phyloP scores from a whole-genome alignment of 805 yeast genomes.

The Kuraishia piskuri region DNA sequence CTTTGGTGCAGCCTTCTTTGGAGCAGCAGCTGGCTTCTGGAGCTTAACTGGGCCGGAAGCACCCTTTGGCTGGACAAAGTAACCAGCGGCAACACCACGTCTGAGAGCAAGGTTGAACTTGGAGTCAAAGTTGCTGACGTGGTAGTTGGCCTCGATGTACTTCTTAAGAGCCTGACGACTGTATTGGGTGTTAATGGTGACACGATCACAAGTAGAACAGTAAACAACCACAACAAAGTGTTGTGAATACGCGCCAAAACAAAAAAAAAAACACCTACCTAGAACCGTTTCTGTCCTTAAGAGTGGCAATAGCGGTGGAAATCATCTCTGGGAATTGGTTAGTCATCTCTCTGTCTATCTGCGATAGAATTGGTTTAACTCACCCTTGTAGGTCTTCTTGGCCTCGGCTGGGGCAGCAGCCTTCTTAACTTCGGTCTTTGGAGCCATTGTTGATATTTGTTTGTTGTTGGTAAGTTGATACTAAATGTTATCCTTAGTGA shows the following conservation, averaged over 20 bases:
- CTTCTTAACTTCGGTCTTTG: constrained; percentile 21
- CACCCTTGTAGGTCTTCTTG: constrained; percentile 40
- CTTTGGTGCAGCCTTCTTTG: constrained; percentile 20
- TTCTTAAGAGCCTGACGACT: constrained; percentile 86
- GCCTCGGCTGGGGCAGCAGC: constrained; percentile 17
- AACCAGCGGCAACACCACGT: constrained; percentile 73
- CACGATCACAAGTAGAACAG: background rate
- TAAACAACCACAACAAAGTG: constrained; percentile 1
- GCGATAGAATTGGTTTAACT: constrained; percentile 11
- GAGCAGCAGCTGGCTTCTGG: constrained; percentile 28
- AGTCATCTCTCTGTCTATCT: background rate
- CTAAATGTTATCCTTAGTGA: background rate
- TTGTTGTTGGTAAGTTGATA: background rate
- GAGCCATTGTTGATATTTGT: constrained; percentile 22
- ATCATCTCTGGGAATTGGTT: constrained; percentile 38
- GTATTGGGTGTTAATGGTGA: background rate
- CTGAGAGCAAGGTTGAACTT: constrained; percentile 72
- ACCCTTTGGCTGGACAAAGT: constrained; percentile 79
- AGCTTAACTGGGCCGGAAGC: constrained; percentile 81
- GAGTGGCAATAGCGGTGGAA: constrained; percentile 56
- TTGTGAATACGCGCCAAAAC: no score
- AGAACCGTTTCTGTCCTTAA: constrained; percentile 78
- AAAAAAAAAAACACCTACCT: constrained; percentile 33
- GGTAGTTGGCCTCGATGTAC: constrained; percentile 58
- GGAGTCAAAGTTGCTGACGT: constrained; percentile 59